Evolutionary conservation across 2,329 filamentous ascomycete genomes (phyloP).

Genomic region (Hymenoscyphus infarciens): DNA sequence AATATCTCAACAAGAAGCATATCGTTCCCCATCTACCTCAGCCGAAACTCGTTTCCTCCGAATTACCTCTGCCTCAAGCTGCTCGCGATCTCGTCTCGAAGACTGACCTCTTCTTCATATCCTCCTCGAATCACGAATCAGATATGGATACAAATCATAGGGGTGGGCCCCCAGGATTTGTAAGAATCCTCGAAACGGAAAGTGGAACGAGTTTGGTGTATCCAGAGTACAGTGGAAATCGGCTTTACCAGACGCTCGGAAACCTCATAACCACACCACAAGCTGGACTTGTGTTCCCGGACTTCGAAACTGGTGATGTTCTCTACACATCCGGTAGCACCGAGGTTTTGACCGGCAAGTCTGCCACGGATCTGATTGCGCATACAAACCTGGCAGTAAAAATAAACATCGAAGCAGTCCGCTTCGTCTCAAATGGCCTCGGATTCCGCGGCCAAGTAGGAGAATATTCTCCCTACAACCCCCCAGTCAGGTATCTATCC

Average conservation of each 20-base stretch:
- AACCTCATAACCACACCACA: constrained; percentile 66
- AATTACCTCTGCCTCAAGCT: constrained; percentile 34
- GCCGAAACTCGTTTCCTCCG: constrained; percentile 49
- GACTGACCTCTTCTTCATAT: constrained; percentile 76
- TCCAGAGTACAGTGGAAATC: constrained; percentile 80
- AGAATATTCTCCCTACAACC: constrained; percentile 75
- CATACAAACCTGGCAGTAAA: constrained; percentile 70
- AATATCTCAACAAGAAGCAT: constrained; percentile 75
- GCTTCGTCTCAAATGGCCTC: constrained; percentile 62
- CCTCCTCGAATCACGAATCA: constrained; percentile 55
- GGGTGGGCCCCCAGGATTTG: constrained; percentile 70
- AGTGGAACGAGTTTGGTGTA: constrained; percentile 54
- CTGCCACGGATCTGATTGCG: constrained; percentile 60
- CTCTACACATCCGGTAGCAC: constrained; percentile 69
- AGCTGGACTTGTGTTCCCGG: constrained; percentile 68
- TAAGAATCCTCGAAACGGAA: constrained; percentile 61
- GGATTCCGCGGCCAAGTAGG: constrained; percentile 60
- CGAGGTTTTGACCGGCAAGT: constrained; percentile 60
- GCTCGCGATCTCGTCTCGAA: constrained; percentile 51
- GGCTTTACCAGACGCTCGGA: constrained; percentile 78
- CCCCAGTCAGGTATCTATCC: constrained; percentile 61
- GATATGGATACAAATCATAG: constrained; percentile 85
- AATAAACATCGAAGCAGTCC: constrained; percentile 57
- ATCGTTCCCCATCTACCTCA: constrained; percentile 53
- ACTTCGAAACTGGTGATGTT: constrained; percentile 68